Conservation (phyloP, 2,329 filamentous ascomycete genomes). For the Daldinia eschscholtzii region DNA sequence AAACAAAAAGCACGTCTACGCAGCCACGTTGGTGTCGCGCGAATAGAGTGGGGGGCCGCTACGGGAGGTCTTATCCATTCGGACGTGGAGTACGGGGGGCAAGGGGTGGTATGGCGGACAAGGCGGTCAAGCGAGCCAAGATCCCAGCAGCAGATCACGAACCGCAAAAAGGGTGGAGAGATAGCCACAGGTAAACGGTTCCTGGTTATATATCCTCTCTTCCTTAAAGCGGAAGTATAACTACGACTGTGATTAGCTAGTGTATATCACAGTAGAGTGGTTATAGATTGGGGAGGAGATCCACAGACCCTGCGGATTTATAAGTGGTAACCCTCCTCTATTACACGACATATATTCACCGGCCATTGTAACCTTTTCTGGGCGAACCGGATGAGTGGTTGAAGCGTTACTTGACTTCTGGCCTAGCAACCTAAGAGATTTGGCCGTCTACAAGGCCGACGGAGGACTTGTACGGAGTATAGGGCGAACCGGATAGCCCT, state of each 20-base stretch:
- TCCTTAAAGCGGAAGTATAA: conserved; percentile 28
- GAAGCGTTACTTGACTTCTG: conserved; percentile 29
- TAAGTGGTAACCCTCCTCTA: conserved; percentile 31
- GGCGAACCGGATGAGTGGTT: conserved; percentile 24
- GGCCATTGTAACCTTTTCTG: conserved; percentile 16
- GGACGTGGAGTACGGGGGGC: conserved; percentile 37
- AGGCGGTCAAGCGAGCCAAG: conserved; percentile 42
- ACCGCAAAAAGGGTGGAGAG: conserved; percentile 39
- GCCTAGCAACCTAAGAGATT: conserved; percentile 19
- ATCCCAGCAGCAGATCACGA: conserved; percentile 40
- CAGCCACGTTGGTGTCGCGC: conserved; percentile 33
- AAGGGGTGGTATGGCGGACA: conserved; percentile 32
- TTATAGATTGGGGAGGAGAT: conserved; percentile 32
- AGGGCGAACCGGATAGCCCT: conserved; percentile 36
- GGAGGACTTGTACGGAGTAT: conserved; percentile 21
- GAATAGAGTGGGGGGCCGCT: conserved; percentile 40
- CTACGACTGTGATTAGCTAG: conserved; percentile 40
- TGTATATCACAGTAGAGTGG: conserved; percentile 36
- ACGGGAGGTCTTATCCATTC: conserved; percentile 40
- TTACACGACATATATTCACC: conserved; percentile 34
- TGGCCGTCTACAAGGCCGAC: conserved; percentile 27
- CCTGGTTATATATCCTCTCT: conserved; percentile 30
- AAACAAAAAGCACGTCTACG: conserved; percentile 33
- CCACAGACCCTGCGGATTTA: conserved; percentile 24
- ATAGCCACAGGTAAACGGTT: conserved; percentile 31